Conservation (phyloP, 306 rosid genomes). For the Vigna radiata region DNA sequence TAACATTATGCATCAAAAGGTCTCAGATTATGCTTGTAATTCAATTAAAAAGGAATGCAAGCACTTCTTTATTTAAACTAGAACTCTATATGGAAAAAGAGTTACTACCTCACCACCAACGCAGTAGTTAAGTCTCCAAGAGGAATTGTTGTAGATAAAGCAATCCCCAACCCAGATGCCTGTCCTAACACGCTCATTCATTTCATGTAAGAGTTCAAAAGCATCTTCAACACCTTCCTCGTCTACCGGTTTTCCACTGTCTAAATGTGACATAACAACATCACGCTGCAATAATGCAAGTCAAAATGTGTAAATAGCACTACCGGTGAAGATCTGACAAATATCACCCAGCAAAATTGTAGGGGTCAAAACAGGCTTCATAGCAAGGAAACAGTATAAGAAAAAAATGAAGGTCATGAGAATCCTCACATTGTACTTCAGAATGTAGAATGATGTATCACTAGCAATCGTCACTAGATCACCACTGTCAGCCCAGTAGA, state of each 20-base stretch:
- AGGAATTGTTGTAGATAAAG: slow-evolving; percentile 95
- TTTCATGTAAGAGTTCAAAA: slow-evolving; percentile 97
- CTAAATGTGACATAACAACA: slow-evolving; percentile 80
- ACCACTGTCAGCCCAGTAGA: slow-evolving; percentile 99
- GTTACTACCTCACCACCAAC: slow-evolving; percentile 98
- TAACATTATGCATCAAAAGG: slow-evolving; percentile 43
- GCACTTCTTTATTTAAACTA: slow-evolving; percentile 9
- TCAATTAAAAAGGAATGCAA: slow-evolving; percentile 1
- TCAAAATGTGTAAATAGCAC: slow-evolving; percentile 36
- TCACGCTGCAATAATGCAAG: slow-evolving; percentile 78
- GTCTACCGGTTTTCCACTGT: slow-evolving; percentile 91
- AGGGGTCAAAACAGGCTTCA: background rate
- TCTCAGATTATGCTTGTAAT: slow-evolving; percentile 32
- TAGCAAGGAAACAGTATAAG: slow-evolving; percentile 14
- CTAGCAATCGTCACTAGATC: slow-evolving; percentile 92
- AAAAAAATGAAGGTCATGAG: slow-evolving; percentile 31
- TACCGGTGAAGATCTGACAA: slow-evolving; percentile 33
- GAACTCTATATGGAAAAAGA: slow-evolving; percentile 23
- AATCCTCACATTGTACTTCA: slow-evolving; percentile 91
- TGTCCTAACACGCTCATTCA: slow-evolving; percentile 94
- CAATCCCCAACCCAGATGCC: slow-evolving; percentile 99
- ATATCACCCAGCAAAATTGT: slow-evolving; percentile 18
- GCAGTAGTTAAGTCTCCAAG: slow-evolving; percentile 98
- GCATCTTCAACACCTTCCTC: slow-evolving; percentile 99
- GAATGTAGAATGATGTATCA: slow-evolving; percentile 91